These are phyloP conservation scores for Parasarocladium wereldwijsianum DNA, from an alignment of 2,329 filamentous ascomycete species.

Conservation along the genomic window DNA sequence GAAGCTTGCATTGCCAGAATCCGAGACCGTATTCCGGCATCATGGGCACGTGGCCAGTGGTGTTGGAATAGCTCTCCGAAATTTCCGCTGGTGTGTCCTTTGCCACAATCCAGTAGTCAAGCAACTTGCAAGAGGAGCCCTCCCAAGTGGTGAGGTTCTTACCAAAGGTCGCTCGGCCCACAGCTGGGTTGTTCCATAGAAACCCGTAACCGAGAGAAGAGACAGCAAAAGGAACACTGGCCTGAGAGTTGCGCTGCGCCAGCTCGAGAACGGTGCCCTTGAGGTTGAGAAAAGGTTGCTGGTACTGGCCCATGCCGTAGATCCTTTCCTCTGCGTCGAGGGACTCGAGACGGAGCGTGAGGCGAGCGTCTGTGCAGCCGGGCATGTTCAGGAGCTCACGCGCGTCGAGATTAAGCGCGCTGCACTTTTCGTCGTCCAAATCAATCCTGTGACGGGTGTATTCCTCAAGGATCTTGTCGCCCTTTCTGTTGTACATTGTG, in stretches of 20 bases:
- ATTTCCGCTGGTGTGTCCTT: slow-evolving; percentile 41
- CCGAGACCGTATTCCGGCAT: slow-evolving; percentile 56
- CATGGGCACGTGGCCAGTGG: slow-evolving; percentile 45
- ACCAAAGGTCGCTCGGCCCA: slow-evolving; percentile 46
- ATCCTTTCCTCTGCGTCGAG: slow-evolving; percentile 39
- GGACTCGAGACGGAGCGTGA: slow-evolving; percentile 45
- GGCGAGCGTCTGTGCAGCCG: slow-evolving; percentile 31
- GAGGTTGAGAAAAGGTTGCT: slow-evolving; percentile 47
- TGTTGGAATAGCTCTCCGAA: slow-evolving; percentile 37
- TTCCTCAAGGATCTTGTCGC: slow-evolving; percentile 16
- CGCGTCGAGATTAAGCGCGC: slow-evolving; percentile 38
- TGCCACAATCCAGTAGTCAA: slow-evolving; percentile 52
- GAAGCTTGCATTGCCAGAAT: slow-evolving; percentile 54
- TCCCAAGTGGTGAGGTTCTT: slow-evolving; percentile 48
- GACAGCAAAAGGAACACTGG: slow-evolving; percentile 46
- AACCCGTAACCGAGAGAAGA: slow-evolving; percentile 47
- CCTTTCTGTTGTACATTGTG: slow-evolving; percentile 12
- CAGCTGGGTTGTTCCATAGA: slow-evolving; percentile 50
- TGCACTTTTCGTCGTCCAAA: slow-evolving; percentile 39
- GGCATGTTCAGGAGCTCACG: slow-evolving; percentile 40
- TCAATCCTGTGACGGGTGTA: slow-evolving; percentile 14
- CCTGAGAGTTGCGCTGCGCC: slow-evolving; percentile 52
- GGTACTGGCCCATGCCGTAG: slow-evolving; percentile 58
- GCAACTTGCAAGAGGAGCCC: slow-evolving; percentile 36
- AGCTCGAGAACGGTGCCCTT: slow-evolving; percentile 49